A percentile compares a stretch with the other conserved stretches of the same genome.
These are phyloP conservation scores for Plantago major DNA, from an alignment of 257 asterid genomes.

Conservation along the genomic window DNA sequence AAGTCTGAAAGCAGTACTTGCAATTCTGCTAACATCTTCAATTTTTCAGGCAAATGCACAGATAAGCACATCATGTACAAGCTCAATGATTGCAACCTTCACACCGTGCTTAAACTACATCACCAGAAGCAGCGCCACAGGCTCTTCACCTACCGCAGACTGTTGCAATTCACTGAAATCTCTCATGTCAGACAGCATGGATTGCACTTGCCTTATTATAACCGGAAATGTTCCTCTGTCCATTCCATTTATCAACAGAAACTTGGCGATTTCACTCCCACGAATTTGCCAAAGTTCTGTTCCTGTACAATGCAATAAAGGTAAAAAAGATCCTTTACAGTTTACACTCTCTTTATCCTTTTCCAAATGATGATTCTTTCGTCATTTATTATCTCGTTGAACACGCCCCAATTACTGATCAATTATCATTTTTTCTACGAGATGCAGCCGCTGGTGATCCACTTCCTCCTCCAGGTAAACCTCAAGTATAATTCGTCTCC, in stretches of 20 bases:
- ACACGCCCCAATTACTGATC: not conserved
- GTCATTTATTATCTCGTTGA: not conserved
- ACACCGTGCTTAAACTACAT: conserved; percentile 60
- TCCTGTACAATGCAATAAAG: conserved; percentile 55
- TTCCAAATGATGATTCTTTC: not conserved
- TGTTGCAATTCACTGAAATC: conserved; percentile 65
- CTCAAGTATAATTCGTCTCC: not conserved
- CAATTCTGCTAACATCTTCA: conserved; percentile 17
- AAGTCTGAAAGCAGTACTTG: conserved; percentile 10
- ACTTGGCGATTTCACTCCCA: conserved; percentile 52
- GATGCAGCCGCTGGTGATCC: conserved; percentile 70
- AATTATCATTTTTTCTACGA: conserved; percentile 12
- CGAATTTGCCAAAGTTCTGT: conserved; percentile 42
- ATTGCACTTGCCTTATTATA: conserved; percentile 58
- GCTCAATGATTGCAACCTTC: conserved; percentile 42
- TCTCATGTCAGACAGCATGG: conserved; percentile 40
- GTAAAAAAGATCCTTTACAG: conserved; percentile 24
- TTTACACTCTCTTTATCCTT: not conserved
- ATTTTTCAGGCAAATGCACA: conserved; percentile 36
- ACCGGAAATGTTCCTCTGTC: conserved; percentile 79
- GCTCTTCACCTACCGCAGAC: conserved; percentile 41
- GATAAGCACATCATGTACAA: conserved; percentile 54
- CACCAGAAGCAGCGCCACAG: conserved; percentile 55
- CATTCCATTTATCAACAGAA: conserved; percentile 42
- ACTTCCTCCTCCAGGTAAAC: conserved; percentile 71